A percentile compares a stretch with the other conserved stretches of the same genome.
These are phyloP conservation scores for Poa annua DNA, from an alignment of 176 grass and related monocot species.

Conservation along the genomic window DNA sequence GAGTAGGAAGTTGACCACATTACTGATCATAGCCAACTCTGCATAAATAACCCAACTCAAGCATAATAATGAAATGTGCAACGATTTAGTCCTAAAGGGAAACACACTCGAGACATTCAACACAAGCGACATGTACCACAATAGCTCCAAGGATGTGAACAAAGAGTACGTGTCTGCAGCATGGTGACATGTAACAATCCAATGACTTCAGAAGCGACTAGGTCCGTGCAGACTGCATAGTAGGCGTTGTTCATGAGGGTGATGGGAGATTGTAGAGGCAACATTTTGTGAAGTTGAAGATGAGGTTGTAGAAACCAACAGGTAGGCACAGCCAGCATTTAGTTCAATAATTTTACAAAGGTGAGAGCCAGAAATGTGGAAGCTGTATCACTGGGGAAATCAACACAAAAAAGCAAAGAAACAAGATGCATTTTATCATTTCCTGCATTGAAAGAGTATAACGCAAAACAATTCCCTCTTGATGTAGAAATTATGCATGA, in stretches of 20 bases:
- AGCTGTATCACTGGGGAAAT: conserved; percentile 48
- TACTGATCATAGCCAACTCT: background rate
- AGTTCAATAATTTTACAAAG: background rate
- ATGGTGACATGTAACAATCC: conserved; percentile 11
- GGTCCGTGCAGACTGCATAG: conserved; percentile 34
- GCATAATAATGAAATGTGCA: conserved; percentile 17
- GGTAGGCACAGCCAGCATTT: no score
- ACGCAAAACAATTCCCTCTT: conserved; percentile 27
- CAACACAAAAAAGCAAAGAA: conserved; percentile 44
- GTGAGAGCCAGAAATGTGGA: conserved; percentile 38
- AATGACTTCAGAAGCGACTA: no score
- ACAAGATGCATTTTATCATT: conserved; percentile 29
- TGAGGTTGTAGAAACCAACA: no score
- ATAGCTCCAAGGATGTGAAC: conserved; percentile 38
- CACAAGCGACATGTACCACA: conserved; percentile 42
- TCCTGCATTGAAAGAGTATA: conserved; percentile 38
- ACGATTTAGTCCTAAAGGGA: background rate
- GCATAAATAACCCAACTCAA: background rate
- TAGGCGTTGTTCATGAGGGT: background rate
- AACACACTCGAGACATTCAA: background rate
- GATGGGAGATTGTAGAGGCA: no score
- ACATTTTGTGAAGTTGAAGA: no score
- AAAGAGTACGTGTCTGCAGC: conserved; percentile 24
- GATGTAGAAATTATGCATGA: no score
- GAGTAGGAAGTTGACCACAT: background rate